Conservation (phyloP, 2,329 filamentous ascomycete species). For the Fusarium sp. region DNA sequence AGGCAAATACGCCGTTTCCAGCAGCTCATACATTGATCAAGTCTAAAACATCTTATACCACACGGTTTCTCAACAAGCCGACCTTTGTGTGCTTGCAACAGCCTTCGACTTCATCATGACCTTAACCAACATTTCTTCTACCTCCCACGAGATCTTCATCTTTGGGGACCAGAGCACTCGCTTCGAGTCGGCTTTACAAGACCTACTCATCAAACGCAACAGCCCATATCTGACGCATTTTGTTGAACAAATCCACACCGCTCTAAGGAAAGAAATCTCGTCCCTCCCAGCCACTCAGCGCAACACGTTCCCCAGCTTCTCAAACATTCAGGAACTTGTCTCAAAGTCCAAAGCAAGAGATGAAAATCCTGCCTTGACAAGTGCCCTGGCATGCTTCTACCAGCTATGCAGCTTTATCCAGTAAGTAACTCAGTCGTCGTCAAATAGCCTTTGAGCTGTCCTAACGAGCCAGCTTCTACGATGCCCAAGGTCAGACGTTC, state of each 20-base stretch:
- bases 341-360: conserved; percentile 37
- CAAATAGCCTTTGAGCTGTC: accelerated
- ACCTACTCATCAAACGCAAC: conserved; percentile 38
- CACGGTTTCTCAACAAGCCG: no score
- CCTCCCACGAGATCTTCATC: conserved; percentile 25
- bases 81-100: background rate
- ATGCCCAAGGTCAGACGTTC: conserved; percentile 30
- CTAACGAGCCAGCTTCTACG: conserved; percentile 22
- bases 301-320: conserved; percentile 43
- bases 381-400: conserved; percentile 41
- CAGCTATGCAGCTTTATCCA: conserved; percentile 44
- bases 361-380: conserved; percentile 20
- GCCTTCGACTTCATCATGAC: conserved; percentile 13
- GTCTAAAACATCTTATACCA: no score
- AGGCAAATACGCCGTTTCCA: no score
- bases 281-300: conserved; percentile 25
- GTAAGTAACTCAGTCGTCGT: conserved; percentile 20
- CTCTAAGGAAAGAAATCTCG: conserved; percentile 40
- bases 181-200: conserved; percentile 38
- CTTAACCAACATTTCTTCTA: conserved; percentile 7
- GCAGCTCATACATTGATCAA: no score
- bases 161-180: conserved; percentile 43
- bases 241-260: conserved; percentile 39
- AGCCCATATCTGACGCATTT: conserved; percentile 41
- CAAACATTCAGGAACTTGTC: conserved; percentile 44